Evolutionary conservation across 1,284 basidiomycete genomes (phyloP), one percentile per base, ranked within the genome.

Genomic region (Bondarzewia mesenterica): DNA sequence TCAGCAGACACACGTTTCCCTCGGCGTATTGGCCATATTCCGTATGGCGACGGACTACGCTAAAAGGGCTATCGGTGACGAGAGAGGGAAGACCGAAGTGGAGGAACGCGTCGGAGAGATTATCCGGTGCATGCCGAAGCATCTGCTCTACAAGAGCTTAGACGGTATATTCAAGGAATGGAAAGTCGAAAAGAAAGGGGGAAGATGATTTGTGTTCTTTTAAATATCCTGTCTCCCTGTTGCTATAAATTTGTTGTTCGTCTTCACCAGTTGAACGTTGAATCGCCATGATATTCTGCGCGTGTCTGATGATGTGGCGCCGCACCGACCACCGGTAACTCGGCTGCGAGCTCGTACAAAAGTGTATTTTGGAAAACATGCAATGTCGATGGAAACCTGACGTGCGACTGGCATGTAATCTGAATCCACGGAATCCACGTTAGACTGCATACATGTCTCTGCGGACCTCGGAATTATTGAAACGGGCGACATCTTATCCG

Each of bases 141-240:
- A 90, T 61, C 71, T 94, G 60, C 76, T 93, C 55, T 85, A 89
- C 68, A 90, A 90, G 68, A 89, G 86, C 58, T 66, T 95, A 63
- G 93, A 96, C 68, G 89, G 89, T 40, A 88, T 95, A 60, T 95
- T 92, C 69, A 89, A 89, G 62, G 91, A 94, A 64, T 93, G 90
- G 90, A 72, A 79, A 57, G 78, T 78, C 45, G 84, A 87, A 57
- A 88, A 85, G 69, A 88, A 86, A 65, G 80, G 82, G 40, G 68
- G 78, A 29, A 71, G 67, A 44, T 54, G 53, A 54, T 50, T 36
- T 44, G 47, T 52, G 36, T 16, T 52, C 44, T 38, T 40, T 42
- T 35, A 32, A 42, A 26, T 15, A n/a, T n/a, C 26, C 14, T 5
- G 15, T 27, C n/a, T 43, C 27, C 42, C 23, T 43, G 21, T 43